Evolutionary conservation across 768 basidiomycete genomes (phyloP).

Genomic region (Imleria badia): DNA sequence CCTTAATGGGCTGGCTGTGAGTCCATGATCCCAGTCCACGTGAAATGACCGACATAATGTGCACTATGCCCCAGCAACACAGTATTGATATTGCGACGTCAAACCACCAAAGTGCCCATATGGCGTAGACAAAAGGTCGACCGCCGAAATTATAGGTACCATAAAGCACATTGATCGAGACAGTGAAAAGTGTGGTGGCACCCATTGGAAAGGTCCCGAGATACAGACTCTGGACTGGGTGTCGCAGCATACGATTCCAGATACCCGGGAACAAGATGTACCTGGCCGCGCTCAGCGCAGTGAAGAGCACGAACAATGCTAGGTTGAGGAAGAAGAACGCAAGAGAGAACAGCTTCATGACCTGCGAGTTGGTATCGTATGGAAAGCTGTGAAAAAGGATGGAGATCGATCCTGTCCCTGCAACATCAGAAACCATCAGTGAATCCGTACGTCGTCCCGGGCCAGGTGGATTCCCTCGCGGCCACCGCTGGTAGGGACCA

Average conservation of each 20-base stretch:
- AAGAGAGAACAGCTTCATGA: constrained; percentile 44
- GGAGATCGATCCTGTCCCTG: constrained; percentile 53
- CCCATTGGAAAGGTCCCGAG: constrained; percentile 58
- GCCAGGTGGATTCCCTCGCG: not conserved
- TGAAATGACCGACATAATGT: constrained; percentile 57
- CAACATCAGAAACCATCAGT: not conserved
- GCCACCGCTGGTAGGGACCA: not conserved
- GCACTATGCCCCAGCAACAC: constrained; percentile 61
- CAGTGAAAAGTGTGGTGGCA: constrained; percentile 54
- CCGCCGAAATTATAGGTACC: constrained; percentile 49
- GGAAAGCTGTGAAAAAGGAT: constrained; percentile 58
- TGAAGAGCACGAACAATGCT: constrained; percentile 51
- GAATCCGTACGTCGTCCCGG: not conserved
- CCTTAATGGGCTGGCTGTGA: constrained; percentile 36
- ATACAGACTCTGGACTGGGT: constrained; percentile 52
- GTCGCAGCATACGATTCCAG: constrained; percentile 46
- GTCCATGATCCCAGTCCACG: constrained; percentile 15
- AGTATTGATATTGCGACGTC: constrained; percentile 54
- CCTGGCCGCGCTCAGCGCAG: constrained; percentile 43
- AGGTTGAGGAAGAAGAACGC: constrained; percentile 62
- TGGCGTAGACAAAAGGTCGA: constrained; percentile 46
- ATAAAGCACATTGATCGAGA: constrained; percentile 47
- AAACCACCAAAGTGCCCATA: constrained; percentile 73
- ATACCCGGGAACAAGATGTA: constrained; percentile 55
- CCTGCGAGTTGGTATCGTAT: constrained; percentile 42